Base-by-base conservation (phyloP, 352 stramenopile species). In the Phytopythium sindhum region DNA sequence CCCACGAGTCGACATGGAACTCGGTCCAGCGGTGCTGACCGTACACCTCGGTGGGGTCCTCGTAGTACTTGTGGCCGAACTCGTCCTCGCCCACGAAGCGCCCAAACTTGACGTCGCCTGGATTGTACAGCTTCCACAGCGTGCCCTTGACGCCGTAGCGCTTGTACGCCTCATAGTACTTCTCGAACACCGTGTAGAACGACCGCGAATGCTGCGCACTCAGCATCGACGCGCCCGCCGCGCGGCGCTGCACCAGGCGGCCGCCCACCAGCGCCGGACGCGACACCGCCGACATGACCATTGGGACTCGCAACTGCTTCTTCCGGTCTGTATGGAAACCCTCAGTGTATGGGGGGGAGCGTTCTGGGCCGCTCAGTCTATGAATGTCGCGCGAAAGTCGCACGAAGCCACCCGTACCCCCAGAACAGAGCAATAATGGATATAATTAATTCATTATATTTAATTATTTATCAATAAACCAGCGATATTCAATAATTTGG, bases 81-180 rank as follows among this genome's bases (percentile, higher is more conserved):
- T 90, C 72, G 66, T 96, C 87, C 60, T 89, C 65, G 44, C 87
- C 87, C 28, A 96, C 85, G 42, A 82, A 74, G 57, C 89, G 84
- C 21, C 87, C 87, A 66, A 96, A 96, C 72, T 96, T 96, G 69
- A 96, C 84, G 64, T 96, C 87, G 17, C 84, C 84, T 2, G 84
- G 80, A 70, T 93, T 93, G 72, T 93, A 96, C n/a, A 96, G 80
- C 68, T 93, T 92, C 87, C 87, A 96, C 44, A 96, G 75, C 55
- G 80, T 81, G 11, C 78, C 72, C 80, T 93, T 90, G 69, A 73
- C 87, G 54, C 87, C 87, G 72, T 81, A 96, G 56, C 86, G 85
- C 70, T 90, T 88, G 72, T 86, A 74, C 41, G 87, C 80, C 67
- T 94, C 85, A 50, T 75, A 61, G 70, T 96, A 96, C 70, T 96